Conservation (phyloP, 2,329 filamentous ascomycete species). For the Arachnopeziza araneosa region DNA sequence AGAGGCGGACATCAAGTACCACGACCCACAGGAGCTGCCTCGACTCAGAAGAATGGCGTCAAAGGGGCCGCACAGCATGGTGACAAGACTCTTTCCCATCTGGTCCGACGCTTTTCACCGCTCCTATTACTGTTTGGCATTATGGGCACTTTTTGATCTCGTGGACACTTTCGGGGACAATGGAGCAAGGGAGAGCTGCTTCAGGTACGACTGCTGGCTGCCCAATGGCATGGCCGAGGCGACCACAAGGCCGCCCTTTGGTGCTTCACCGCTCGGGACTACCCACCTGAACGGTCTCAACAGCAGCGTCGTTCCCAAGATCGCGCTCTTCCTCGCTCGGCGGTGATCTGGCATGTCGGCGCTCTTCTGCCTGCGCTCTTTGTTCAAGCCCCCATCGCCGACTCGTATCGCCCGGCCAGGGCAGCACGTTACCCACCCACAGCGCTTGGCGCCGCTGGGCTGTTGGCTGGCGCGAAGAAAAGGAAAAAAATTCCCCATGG, state of each 20-base stretch:
- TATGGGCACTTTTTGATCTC: not conserved
- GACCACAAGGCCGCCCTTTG: not conserved
- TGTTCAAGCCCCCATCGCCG: too few species aligned
- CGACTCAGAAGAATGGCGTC: not conserved
- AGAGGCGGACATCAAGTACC: not conserved
- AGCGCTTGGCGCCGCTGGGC: not conserved
- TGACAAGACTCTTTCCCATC: not conserved
- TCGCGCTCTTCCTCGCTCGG: not conserved
- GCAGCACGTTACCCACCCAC: not conserved
- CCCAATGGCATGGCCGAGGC: not conserved
- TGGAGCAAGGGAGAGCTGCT: not conserved
- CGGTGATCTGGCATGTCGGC: not conserved
- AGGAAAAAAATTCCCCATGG: not conserved
- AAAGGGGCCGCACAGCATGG: not conserved
- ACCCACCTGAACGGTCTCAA: not conserved
- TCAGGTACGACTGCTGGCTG: not conserved
- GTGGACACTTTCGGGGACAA: not conserved
- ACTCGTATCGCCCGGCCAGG: not conserved
- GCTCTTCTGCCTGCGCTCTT: not conserved
- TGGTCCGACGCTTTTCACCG: not conserved
- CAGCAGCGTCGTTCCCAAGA: not conserved
- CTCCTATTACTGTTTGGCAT: not conserved
- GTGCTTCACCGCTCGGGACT: not conserved
- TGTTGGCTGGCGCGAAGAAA: not conserved
- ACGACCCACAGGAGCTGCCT: not conserved